Percentiles rank a stretch among this genome's conserved stretches.
Conservation (phyloP, 257 asterid species). For the Solanum pennellii region DNA sequence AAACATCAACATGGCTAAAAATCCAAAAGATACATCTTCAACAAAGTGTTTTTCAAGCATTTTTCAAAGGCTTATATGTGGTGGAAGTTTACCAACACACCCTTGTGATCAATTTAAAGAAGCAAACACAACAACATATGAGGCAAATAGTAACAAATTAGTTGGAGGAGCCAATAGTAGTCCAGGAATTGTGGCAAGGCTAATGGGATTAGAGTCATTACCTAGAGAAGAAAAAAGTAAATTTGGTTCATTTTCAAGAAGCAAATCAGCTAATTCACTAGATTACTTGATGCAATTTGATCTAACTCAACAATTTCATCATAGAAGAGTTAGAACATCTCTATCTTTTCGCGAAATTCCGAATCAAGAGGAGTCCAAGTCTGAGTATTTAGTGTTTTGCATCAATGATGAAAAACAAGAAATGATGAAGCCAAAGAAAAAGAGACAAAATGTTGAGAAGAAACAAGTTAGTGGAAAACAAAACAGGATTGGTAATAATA, state of each 20-base stretch:
- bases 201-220: conserved; percentile 56
- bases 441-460: not conserved
- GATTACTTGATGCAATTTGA: conserved; percentile 35
- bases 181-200: conserved; percentile 52
- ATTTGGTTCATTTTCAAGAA: conserved; percentile 35
- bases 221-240: conserved; percentile 14
- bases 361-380: not conserved
- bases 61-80: conserved; percentile 18
- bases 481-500: not conserved
- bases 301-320: conserved; percentile 8
- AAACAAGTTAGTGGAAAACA: not conserved
- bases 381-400: not conserved
- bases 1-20: not conserved
- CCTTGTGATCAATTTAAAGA: conserved; percentile 28
- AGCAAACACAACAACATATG: not conserved
- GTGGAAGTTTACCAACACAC: conserved; percentile 41
- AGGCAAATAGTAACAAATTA: not conserved
- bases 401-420: not conserved
- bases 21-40: conserved; percentile 6
- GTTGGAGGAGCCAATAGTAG: not conserved
- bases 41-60: conserved; percentile 23
- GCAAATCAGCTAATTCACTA: conserved; percentile 42
- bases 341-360: conserved; percentile 28
- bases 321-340: conserved; percentile 42
- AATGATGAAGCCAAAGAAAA: not conserved